Base-by-base conservation (phyloP, 2,329 filamentous ascomycete species). In the Setomelanomma holmii region DNA sequence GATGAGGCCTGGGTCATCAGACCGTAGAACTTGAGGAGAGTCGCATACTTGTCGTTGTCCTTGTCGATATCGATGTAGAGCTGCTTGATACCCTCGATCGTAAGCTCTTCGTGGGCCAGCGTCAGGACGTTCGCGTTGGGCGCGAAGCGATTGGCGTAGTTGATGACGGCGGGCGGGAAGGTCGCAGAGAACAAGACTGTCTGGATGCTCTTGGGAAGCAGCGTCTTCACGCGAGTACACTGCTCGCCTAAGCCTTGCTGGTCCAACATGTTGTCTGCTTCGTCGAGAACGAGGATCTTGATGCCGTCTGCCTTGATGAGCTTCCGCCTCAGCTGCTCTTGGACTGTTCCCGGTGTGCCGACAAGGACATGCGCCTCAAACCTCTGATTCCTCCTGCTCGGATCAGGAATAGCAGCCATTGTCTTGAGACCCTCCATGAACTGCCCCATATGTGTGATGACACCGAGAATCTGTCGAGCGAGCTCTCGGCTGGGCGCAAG, bases 251-350 rank as follows among this genome's bases (percentile, higher is more conserved):
- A 82, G 45, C 95, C 93, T 77, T 96, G 91, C 76, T 93, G 89
- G 71, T 98, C 95, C 54, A 99, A 80, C 95, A 99, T 99, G 79
- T 97, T 98, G 79, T 99, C 95, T 51, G 95, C 95, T 79, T 99
- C 95, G 69, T 99, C 95, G 46, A 99, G 83, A 49, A 97, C 93
- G 55, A 99, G 83, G 7, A 96, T 84, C 74, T 87, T 90, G 63
- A 99, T 81, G 51, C 86, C 78, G 16, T 83, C 85, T 0, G 86
- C 76, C 63, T 96, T 86, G 59, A 99, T 83, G 68, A 90, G 84
- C 61, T 86, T 84, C 66, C 88, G 86, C 68, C 88, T 88, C 67
- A 97, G 88, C 66, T 95, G 82, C 69, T 98, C 95, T 80, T 89
- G 88, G 42, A 95, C 91, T 0, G 93, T 98, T 49, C 95, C 95